Base-by-base conservation (phyloP, 1,284 basidiomycete species). In the Anthracocystis setariae region DNA sequence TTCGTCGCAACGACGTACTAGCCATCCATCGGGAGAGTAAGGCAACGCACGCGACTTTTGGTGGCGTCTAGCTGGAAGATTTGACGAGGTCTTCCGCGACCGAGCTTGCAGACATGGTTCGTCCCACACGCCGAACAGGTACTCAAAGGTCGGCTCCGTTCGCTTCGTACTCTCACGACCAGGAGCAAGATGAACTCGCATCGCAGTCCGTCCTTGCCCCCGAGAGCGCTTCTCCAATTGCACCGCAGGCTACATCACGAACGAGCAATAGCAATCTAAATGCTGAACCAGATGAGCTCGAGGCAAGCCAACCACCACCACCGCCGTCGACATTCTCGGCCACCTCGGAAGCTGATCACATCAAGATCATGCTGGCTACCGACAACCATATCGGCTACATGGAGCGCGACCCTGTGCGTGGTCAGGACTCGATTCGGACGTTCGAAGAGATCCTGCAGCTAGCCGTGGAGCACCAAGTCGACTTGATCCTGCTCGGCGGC, bases 391-490 rank as follows among this genome's bases (percentile, higher is more conserved):
- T 99, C 65, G 96, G 96, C 0, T 96, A 93, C 84, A 88, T 91
- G 59, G 96, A 98, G 83, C 88, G 93, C 62, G 96, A 99, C 82
- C 94, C 95, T 1, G 88, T 98, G 46, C 88, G 96, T 24, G 94
- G 95, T 0, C 90, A 92, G 82, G 96, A 99, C 82, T 92, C 94
- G 5, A 92, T 99, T 78, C 91, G 95, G 83, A 92, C 94, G 0
- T 98, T 98, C 84, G 88, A 88, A 69, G 96, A 99, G 85, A 92
- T 98, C 44, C 85, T 99, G 8, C 89, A 96, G 80, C 85, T 98
- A 5, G 95, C 94, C 0, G 88, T 90, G 15, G 92, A 94, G 67
- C 86, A 93, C 69, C 90, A 73, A 18, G 73, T 77, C 18, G 72
- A 73, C 27, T 44, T 73, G 23, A 54, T 99, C 55, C 87, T 99